phyloP scores from a whole-genome alignment of 2,329 filamentous ascomycete species.

The Hirsutella minnesotensis region DNA sequence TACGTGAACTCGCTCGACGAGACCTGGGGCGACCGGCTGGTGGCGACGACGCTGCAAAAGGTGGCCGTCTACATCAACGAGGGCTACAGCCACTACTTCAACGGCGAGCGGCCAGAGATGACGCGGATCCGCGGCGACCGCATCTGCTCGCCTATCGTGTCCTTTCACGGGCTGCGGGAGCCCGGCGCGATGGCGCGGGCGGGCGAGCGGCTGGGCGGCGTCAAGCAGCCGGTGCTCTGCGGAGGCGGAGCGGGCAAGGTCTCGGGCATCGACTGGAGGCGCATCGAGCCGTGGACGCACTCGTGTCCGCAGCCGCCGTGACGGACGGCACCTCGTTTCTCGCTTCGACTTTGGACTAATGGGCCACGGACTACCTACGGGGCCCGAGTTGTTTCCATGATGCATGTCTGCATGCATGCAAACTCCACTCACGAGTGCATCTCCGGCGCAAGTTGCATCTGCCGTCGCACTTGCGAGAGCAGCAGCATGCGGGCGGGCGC shows the following conservation, averaged over 20 bases:
- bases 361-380: no score
- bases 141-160: constrained; percentile 41
- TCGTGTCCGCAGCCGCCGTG: constrained; percentile 9
- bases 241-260: no score
- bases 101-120: constrained; percentile 37
- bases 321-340: not conserved
- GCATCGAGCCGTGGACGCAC: constrained; percentile 13
- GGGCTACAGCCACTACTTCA: constrained; percentile 40
- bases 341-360: no score
- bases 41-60: constrained; percentile 40
- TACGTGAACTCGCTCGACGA: constrained; percentile 37
- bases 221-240: constrained; percentile 32
- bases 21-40: constrained; percentile 41
- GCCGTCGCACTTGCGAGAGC: no score
- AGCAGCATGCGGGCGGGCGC: no score
- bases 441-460: no score
- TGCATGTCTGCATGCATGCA: no score
- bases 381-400: no score
- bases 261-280: constrained; percentile 21
- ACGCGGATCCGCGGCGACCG: constrained; percentile 37
- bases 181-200: constrained; percentile 32
- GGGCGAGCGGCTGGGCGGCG: constrained; percentile 26
- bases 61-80: constrained; percentile 44
- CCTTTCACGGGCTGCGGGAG: constrained; percentile 38
- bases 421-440: no score